Percentiles rank a stretch among this genome's conserved stretches.
phyloP scores from a whole-genome alignment of 345 rosid species.

The Eucalyptus urophylla region DNA sequence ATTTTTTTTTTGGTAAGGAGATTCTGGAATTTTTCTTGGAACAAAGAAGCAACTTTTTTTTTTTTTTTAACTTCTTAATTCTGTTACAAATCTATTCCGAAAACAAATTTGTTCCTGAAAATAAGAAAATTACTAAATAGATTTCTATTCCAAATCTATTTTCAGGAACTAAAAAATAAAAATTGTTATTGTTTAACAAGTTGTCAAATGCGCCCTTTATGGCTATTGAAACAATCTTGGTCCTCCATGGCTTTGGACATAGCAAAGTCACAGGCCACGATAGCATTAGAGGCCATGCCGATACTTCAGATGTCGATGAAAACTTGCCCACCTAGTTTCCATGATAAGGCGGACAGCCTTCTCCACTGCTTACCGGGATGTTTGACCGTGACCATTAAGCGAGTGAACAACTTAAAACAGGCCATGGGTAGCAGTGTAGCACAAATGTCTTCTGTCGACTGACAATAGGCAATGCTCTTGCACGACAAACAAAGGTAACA shows the following conservation, averaged over 20 bases:
- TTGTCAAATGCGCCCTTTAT: background rate
- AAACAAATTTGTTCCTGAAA: too few relatives aligned
- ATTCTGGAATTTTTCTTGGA: rapidly evolving
- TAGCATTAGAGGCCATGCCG: slow-evolving; percentile 80
- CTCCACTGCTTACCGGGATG: slow-evolving; percentile 88
- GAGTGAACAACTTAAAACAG: slow-evolving; percentile 79
- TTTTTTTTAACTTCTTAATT: too few relatives aligned
- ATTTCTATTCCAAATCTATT: too few relatives aligned
- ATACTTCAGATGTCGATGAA: slow-evolving; percentile 67
- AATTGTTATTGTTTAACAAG: too few relatives aligned
- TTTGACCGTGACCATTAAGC: slow-evolving; percentile 64
- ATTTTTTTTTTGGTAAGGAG: too few relatives aligned
- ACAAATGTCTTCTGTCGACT: slow-evolving; percentile 71
- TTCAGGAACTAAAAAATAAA: rapidly evolving
- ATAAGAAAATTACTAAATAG: too few relatives aligned
- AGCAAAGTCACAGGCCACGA: slow-evolving; percentile 73
- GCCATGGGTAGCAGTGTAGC: slow-evolving; percentile 35
- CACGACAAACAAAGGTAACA: slow-evolving; percentile 71
- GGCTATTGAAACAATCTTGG: slow-evolving; percentile 75
- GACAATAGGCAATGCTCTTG: slow-evolving; percentile 77
- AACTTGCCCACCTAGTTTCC: slow-evolving; percentile 76
- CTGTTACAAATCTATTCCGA: too few relatives aligned
- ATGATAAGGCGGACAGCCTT: slow-evolving; percentile 67
- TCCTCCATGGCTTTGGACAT: slow-evolving; percentile 58
- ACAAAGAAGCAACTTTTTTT: too few relatives aligned